These are phyloP conservation scores for Hypoxylon sp. DNA, from an alignment of 2,329 filamentous ascomycete genomes.

Conservation along the genomic window DNA sequence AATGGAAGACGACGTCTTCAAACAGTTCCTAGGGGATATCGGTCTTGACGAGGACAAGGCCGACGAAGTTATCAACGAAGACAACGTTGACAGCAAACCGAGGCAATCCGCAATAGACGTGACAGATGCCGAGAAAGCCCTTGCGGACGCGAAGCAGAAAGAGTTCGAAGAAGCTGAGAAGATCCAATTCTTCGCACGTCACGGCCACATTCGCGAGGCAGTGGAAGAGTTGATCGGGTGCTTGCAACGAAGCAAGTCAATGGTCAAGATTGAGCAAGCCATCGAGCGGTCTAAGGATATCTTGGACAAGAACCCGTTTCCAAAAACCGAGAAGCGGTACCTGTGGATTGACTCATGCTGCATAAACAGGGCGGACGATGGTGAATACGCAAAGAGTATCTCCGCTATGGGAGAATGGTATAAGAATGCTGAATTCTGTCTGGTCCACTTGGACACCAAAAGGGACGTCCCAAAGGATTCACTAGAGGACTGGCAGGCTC, in stretches of 20 bases:
- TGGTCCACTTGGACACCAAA: conserved; percentile 52
- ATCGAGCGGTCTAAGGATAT: conserved; percentile 48
- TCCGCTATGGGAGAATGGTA: conserved; percentile 54
- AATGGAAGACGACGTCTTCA: conserved; percentile 34
- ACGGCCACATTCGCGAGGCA: conserved; percentile 48
- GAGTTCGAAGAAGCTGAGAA: conserved; percentile 26
- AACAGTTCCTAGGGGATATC: conserved; percentile 30
- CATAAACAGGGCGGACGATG: conserved; percentile 53
- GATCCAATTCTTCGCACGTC: conserved; percentile 45
- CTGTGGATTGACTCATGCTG: conserved; percentile 56
- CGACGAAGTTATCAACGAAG: conserved; percentile 17
- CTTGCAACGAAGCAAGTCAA: conserved; percentile 50
- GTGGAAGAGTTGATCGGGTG: conserved; percentile 47
- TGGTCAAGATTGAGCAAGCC: conserved; percentile 51
- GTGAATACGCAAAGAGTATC: conserved; percentile 53
- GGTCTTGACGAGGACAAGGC: conserved; percentile 30
- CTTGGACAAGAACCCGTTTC: conserved; percentile 50
- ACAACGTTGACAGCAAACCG: neutral
- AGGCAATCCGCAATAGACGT: conserved; percentile 8
- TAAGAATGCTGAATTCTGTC: conserved; percentile 52
- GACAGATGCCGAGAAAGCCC: conserved; percentile 17
- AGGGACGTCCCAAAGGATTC: conserved; percentile 44
- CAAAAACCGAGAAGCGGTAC: conserved; percentile 49
- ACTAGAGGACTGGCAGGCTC: conserved; percentile 45
- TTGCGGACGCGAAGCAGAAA: conserved; percentile 21